These are phyloP conservation scores for Excoecaria cochinchinensis DNA, from an alignment of 345 rosid species.

Conservation along the genomic window DNA sequence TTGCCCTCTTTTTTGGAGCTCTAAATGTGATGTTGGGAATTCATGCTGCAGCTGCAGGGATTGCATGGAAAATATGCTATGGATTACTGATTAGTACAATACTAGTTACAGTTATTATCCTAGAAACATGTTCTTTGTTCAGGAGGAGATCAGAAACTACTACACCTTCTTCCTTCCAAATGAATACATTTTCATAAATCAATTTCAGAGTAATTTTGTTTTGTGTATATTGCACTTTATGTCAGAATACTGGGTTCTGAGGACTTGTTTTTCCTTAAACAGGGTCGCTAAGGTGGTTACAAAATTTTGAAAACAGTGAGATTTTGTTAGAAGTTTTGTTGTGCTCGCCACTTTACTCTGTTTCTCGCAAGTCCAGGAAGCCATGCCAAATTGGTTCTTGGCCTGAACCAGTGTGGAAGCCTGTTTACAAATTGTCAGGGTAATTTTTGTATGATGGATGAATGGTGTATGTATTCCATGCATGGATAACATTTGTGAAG, in stretches of 20 bases:
- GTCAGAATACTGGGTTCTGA: neutral
- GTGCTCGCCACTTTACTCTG: neutral
- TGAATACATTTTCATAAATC: conserved; percentile 51
- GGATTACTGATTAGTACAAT: conserved; percentile 59
- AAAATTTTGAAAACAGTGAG: conserved; percentile 6
- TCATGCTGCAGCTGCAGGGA: conserved; percentile 52
- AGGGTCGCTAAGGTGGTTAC: neutral
- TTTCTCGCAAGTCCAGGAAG: conserved; percentile 4
- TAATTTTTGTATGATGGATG: neutral
- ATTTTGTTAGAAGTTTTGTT: neutral
- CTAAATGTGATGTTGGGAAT: conserved; percentile 71
- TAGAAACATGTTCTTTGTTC: conserved; percentile 51
- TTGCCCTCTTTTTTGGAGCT: conserved; percentile 74
- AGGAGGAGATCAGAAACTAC: conserved; percentile 40
- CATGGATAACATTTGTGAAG: conserved; percentile 13
- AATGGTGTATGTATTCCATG: neutral
- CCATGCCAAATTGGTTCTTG: conserved; percentile 10
- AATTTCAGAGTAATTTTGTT: neutral
- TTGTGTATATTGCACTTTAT: neutral
- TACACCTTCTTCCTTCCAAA: conserved; percentile 52
- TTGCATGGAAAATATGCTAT: conserved; percentile 71
- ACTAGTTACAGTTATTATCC: conserved; percentile 49
- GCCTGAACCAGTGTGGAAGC: neutral
- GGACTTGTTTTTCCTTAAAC: conserved; percentile 15
- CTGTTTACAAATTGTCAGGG: conserved; percentile 1